Evolutionary conservation across 1,284 basidiomycete species (phyloP), one percentile per base, ranked within the genome.

Genomic region (Flammula alnicola): DNA sequence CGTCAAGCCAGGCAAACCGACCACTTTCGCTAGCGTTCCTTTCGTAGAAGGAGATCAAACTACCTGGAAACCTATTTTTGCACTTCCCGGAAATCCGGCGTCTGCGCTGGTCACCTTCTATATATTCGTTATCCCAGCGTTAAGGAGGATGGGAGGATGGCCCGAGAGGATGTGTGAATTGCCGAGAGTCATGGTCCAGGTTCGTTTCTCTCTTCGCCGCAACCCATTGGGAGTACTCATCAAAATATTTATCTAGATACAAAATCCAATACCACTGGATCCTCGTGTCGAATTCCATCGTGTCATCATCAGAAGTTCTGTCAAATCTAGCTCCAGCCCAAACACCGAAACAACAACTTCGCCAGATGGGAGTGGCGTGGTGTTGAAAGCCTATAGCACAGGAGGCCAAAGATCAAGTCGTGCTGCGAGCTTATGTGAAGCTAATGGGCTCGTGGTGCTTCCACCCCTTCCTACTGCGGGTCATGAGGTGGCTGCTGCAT

Each of bases 71-170:
- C 81, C 85, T 4, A 62, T 93, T 3, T 95, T 95, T 62, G 91
- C 91, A 0, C 77, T 95, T 1, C 93, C 93, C 0, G 93, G 93
- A 1, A 95, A 95, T 63, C 93, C 93, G 0, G 93, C 93, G 0
- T 87, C 84, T 4, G 93, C 93, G 7, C 74, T 95, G n/a, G 92
- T 95, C 2, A 92, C 85, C 11, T 94, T 94, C 68, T 81, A 92
- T 63, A 65, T 95, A 5, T 94, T 95, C 62, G 92, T 93, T 7
- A 66, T 94, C 0, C 93, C 93, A 3, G 87, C 88, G 4, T 68
- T 95, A 44, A 74, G 93, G 51, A 80, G 74, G 55, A 66, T 95
- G 47, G 87, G 86, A 5, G 91, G 91, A 0, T 89, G 81, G 78
- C 74, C 77, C 0, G 63, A 70, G 14, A 70, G 70, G 20, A 60